These are phyloP conservation scores for Blastobotrys proliferans DNA, from an alignment of 1,139 yeast species.

Conservation along the genomic window DNA sequence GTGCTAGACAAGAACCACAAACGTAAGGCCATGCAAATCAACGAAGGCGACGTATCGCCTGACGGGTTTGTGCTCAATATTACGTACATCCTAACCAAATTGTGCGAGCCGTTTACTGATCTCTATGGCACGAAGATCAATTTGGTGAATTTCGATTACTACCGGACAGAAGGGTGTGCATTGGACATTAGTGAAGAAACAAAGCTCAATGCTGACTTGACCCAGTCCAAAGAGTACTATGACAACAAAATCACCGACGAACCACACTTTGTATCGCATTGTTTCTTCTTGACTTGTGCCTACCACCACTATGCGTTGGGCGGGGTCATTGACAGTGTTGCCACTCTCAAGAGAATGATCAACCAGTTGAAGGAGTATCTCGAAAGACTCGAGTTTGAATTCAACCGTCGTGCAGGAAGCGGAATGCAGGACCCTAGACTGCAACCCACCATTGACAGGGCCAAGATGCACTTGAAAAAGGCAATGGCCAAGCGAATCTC, in stretches of 20 bases:
- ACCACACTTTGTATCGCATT: slow-evolving; percentile 81
- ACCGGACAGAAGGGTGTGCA: slow-evolving; percentile 43
- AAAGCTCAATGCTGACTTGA: slow-evolving; percentile 68
- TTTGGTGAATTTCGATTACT: slow-evolving; percentile 69
- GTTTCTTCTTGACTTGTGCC: slow-evolving; percentile 75
- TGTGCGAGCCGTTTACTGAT: slow-evolving; percentile 83
- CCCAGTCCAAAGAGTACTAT: slow-evolving; percentile 62
- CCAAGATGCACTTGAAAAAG: slow-evolving; percentile 41
- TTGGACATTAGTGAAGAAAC: slow-evolving; percentile 77
- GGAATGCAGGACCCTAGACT: slow-evolving; percentile 1
- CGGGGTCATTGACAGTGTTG: slow-evolving; percentile 61
- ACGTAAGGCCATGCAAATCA: slow-evolving; percentile 76
- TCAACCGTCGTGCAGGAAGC: slow-evolving; percentile 30
- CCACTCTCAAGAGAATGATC: slow-evolving; percentile 49
- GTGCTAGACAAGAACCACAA: slow-evolving; percentile 77
- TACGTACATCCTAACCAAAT: slow-evolving; percentile 58
- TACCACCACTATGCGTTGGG: slow-evolving; percentile 88
- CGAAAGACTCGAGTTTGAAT: slow-evolving; percentile 38
- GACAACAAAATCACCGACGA: slow-evolving; percentile 26
- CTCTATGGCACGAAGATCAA: slow-evolving; percentile 55
- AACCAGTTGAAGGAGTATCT: slow-evolving; percentile 53
- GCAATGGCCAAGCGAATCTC: slow-evolving; percentile 39
- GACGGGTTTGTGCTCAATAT: slow-evolving; percentile 84
- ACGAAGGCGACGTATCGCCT: slow-evolving; percentile 59
- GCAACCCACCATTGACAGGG: slow-evolving; percentile 35